phyloP scores from a whole-genome alignment of 306 rosid genomes.

The Phaseolus lunatus region DNA sequence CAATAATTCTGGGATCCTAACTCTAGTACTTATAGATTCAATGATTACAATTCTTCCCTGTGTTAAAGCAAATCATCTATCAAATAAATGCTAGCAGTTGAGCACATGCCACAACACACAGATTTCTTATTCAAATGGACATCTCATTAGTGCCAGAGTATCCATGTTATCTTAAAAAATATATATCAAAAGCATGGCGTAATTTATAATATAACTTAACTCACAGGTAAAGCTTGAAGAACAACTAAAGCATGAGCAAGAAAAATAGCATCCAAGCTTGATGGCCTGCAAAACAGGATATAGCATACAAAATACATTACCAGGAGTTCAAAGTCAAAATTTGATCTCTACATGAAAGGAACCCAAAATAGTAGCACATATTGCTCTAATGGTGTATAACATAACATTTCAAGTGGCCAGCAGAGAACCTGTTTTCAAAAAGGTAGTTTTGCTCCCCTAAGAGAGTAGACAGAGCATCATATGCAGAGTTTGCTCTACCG shows the following conservation, averaged over 20 bases:
- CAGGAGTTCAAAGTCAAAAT: conserved; percentile 26
- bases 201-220: conserved; percentile 61
- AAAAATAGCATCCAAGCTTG: conserved; percentile 89
- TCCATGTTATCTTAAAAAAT: neutral
- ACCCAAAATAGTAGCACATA: conserved; percentile 6
- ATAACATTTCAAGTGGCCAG: conserved; percentile 10
- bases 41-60: conserved; percentile 1
- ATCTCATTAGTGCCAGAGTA: neutral
- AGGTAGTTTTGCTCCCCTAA: conserved; percentile 68
- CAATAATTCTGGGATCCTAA: neutral
- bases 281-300: conserved; percentile 65
- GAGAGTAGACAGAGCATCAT: conserved; percentile 71
- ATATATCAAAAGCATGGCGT: neutral
- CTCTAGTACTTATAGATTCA: neutral
- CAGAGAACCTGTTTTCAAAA: conserved; percentile 67
- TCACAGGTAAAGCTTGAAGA: conserved; percentile 83
- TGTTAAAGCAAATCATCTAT: neutral
- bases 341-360: conserved; percentile 7
- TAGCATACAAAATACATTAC: conserved; percentile 18
- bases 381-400: conserved; percentile 3
- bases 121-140: neutral
- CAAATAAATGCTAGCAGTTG: conserved; percentile 14
- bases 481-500: conserved; percentile 67
- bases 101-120: neutral
- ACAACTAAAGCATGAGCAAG: conserved; percentile 71